Evolutionary conservation across 495 filamentous ascomycete genomes (phyloP).

Genomic region (Hyaloscypha variabilis): DNA sequence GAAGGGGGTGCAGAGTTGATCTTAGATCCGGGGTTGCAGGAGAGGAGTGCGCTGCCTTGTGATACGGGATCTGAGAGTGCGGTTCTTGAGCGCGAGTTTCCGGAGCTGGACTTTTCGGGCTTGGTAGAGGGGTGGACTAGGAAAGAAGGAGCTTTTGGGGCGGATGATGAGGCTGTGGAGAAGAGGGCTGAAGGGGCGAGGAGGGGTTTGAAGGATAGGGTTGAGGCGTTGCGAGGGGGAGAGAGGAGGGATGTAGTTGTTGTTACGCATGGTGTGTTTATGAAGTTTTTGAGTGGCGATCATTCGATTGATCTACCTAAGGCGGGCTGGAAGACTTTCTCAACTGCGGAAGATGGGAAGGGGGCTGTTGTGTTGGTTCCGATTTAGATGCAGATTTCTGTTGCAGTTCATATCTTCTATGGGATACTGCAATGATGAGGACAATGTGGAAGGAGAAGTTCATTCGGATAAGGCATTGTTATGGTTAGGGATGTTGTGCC

Average conservation of each 20-base stretch:
- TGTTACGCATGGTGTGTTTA: slow-evolving; percentile 38
- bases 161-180: background rate
- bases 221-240: slow-evolving; percentile 6
- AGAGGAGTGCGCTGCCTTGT: slow-evolving; percentile 41
- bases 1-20: slow-evolving; percentile 16
- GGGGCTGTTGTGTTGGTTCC: too few relatives aligned
- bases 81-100: background rate
- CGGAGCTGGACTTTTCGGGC: too few relatives aligned
- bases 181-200: background rate
- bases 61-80: slow-evolving; percentile 37
- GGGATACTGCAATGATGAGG: too few relatives aligned
- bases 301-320: slow-evolving; percentile 34
- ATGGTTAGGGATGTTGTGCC: too few relatives aligned
- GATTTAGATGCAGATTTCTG: too few relatives aligned
- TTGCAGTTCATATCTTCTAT: too few relatives aligned
- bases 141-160: background rate
- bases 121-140: background rate
- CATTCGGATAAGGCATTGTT: too few relatives aligned
- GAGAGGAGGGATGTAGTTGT: slow-evolving; percentile 27
- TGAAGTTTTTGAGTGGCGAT: slow-evolving; percentile 36
- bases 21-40: slow-evolving; percentile 37
- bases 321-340: slow-evolving; percentile 34
- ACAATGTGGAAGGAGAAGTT: too few relatives aligned
- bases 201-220: slow-evolving; percentile 6
- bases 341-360: too few relatives aligned